Evolutionary conservation across 2,329 filamentous ascomycete genomes (phyloP).

Genomic region (Westerdykella sp.): DNA sequence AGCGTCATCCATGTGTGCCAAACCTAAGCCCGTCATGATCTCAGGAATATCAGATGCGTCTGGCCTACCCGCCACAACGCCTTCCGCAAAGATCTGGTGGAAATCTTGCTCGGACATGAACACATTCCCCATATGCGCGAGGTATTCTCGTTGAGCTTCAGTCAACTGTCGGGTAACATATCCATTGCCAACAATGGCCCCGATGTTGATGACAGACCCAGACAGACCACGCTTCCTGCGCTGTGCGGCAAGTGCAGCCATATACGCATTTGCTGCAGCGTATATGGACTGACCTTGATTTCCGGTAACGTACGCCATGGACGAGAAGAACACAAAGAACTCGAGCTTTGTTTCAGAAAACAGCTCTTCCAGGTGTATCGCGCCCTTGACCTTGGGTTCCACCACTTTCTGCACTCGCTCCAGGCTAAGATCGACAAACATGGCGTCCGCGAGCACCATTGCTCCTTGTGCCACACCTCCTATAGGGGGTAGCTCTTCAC

Average conservation of each 20-base stretch:
- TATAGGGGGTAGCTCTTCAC: constrained; percentile 5
- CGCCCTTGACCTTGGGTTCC: constrained; percentile 13
- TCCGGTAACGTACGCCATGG: constrained; percentile 16
- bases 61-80: not conserved
- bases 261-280: constrained; percentile 27
- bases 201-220: constrained; percentile 25
- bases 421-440: constrained; percentile 6
- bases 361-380: constrained; percentile 8
- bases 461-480: constrained; percentile 13
- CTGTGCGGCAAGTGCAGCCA: constrained; percentile 35
- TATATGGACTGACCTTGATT: constrained; percentile 13
- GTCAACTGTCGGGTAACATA: not conserved
- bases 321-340: constrained; percentile 18
- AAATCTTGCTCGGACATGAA: constrained; percentile 11
- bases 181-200: too few relatives aligned
- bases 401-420: constrained; percentile 2
- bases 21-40: not conserved
- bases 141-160: not conserved
- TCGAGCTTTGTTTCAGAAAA: constrained; percentile 11
- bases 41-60: not conserved
- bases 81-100: constrained; percentile 12
- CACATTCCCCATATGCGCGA: not conserved
- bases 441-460: constrained; percentile 9
- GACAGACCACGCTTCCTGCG: constrained; percentile 36
- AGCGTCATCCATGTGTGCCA: not conserved